Evolutionary conservation across 306 rosid species (phyloP), one percentile per base, ranked within the genome.

Genomic region (Trifolium dubium): DNA sequence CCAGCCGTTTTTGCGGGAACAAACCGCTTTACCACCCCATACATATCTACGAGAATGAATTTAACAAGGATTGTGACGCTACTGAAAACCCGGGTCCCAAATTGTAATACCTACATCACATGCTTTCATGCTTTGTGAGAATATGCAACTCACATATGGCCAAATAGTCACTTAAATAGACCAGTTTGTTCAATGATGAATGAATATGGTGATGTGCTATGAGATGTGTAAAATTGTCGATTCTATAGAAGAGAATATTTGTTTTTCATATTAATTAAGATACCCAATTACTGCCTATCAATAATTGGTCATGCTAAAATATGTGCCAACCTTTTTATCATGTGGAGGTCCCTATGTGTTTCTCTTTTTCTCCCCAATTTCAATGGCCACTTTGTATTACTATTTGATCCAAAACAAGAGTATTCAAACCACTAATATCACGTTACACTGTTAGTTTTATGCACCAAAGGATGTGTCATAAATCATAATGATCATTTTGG

Each of bases 331-430:
- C 69, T 70, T 73, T 73, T 32, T 58, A 35, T 66, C 72, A 73
- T 60, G 44, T 67, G 72, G 73, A 51, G 80, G 80, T 50, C 74
- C 80, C 69, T 62, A 31, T 11, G 44, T 85, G 75, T 75, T 69
- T 39, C 40, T 69, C 65, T 40, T 67, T 70, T 17, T 78, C 56
- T 67, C 78, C 34, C 44, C 44, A 71, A 53, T 58, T 69, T 79
- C 69, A 79, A 79, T 46, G 75, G 6, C 8, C 71, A 65, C 35
- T 34, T 37, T 56, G 55, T 55, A 43, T 46, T 7, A 54, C 66
- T 55, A 43, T 41, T 59, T 78, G 72, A 69, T 70, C 37, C 51
- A 8, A 68, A 72, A 28, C 46, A 3, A 3, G 41, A 13, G 72
- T 0, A 51, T 34, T 5, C 37, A 55, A 58, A 13, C 46, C 73